Evolutionary conservation across 768 basidiomycete genomes (phyloP), one percentile per base, ranked within the genome.

Genomic region (Leucosporidium yakuticum): DNA sequence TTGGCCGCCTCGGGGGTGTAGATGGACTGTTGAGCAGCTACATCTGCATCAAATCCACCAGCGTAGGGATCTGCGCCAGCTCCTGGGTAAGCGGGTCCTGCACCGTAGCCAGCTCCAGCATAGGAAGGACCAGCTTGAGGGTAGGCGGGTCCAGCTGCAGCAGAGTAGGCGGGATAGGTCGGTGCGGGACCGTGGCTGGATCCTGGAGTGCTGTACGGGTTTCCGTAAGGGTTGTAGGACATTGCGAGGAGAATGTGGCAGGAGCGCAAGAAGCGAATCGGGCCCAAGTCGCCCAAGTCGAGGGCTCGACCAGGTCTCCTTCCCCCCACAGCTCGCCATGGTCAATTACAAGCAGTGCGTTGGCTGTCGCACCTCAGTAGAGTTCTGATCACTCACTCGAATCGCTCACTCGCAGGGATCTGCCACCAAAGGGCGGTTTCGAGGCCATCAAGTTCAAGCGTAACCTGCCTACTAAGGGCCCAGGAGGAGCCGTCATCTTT

Each of bases 381-480:
- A 44, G 39, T 15, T 44, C 39, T 44, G 39, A 29, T 25, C 53
- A 25, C 27, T 54, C n/a, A n/a, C 23, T 34, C n/a, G 14, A 57
- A 39, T 23, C 31, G 39, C 19, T 49, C 39, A 8, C 32, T 19
- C 29, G 0, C 65, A 96, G 94, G 80, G 95, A 99, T 77, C 88
- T 99, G 86, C 95, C 95, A 75, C 95, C 95, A 51, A 74, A 86
- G 55, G 93, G 92, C 69, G 95, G 95, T 3, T 99, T 95, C 80
- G 92, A 90, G 77, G 81, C 88, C 34, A 81, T 99, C 81, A 88
- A 88, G 80, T 99, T 97, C 85, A 94, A 92, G 80, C 89, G 95
- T 74, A 95, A 94, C 80, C 85, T 98, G 57, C 93, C 95, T 17
- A 68, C 63, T 39, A 67, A 65, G 60, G 80, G 80, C 1, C 77